Percentiles rank a stretch among this genome's conserved stretches.
phyloP scores from a whole-genome alignment of 148 eudicot genomes.

The Salicornia ramosissima region DNA sequence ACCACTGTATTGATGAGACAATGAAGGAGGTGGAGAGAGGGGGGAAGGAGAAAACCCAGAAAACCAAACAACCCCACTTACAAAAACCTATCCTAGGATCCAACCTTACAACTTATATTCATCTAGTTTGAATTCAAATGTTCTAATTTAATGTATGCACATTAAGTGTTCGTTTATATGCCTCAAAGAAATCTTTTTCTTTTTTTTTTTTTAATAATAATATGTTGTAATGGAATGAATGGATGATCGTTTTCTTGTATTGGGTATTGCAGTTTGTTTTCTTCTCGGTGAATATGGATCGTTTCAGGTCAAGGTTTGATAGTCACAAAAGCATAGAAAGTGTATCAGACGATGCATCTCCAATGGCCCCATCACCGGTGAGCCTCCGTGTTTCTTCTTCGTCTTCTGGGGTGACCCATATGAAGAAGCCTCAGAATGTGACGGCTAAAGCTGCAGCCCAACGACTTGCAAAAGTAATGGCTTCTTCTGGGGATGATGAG shows the following conservation, averaged over 20 bases:
- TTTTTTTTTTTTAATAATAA: not conserved
- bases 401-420: slow-evolving; percentile 27
- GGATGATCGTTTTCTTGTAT: slow-evolving; percentile 2
- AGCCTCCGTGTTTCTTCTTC: slow-evolving; percentile 54
- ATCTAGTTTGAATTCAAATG: not conserved
- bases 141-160: slow-evolving; percentile 16
- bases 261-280: slow-evolving; percentile 17
- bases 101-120: no score
- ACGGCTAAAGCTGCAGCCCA: slow-evolving; percentile 74
- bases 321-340: slow-evolving; percentile 30
- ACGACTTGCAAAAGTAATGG: slow-evolving; percentile 80
- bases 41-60: not conserved
- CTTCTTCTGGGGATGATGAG: slow-evolving; percentile 43
- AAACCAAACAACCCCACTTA: not conserved
- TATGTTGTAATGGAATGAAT: not conserved
- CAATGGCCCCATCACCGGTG: slow-evolving; percentile 34
- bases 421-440: slow-evolving; percentile 49
- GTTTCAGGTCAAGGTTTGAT: slow-evolving; percentile 31
- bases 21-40: not conserved
- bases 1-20: not conserved
- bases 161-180: slow-evolving; percentile 20
- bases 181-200: slow-evolving; percentile 1
- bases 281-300: slow-evolving; percentile 35
- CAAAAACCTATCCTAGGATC: not conserved
- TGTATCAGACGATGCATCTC: slow-evolving; percentile 26